Conservation (phyloP, 1,139 yeast species). For the Yamadazyma kanchanaburiensis region DNA sequence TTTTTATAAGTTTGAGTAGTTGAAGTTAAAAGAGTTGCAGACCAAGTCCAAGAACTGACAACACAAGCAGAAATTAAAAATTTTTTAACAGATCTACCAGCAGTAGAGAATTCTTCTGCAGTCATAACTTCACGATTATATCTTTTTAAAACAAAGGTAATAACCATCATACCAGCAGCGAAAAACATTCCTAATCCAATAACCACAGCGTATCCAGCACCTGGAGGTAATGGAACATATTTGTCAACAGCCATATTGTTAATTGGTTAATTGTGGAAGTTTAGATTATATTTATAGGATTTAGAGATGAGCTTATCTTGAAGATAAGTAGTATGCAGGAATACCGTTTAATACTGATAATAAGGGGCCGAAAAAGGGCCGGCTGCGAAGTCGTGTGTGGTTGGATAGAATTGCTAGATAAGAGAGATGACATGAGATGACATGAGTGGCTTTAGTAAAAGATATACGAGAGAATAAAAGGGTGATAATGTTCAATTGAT, state of each 20-base stretch:
- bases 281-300: no score
- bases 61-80: slow-evolving; percentile 85
- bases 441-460: no score
- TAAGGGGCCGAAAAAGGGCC: no score
- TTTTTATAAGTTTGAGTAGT: slow-evolving; percentile 75
- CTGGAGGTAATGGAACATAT: slow-evolving; percentile 43
- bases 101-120: slow-evolving; percentile 87
- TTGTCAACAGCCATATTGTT: slow-evolving; percentile 2
- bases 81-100: slow-evolving; percentile 79
- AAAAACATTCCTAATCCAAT: slow-evolving; percentile 85
- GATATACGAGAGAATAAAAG: no score
- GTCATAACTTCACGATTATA: slow-evolving; percentile 81
- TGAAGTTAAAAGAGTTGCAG: slow-evolving; percentile 76
- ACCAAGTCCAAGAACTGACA: slow-evolving; percentile 94
- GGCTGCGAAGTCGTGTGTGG: no score
- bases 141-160: slow-evolving; percentile 66
- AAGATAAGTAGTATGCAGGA: no score
- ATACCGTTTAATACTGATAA: no score
- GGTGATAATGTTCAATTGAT: no score
- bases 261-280: no score
- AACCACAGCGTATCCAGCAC: slow-evolving; percentile 91
- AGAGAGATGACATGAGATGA: no score
- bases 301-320: no score
- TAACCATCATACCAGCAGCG: slow-evolving; percentile 73
- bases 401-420: no score